Evolutionary conservation across 176 grass and related monocot genomes (phyloP).

Genomic region (Triticum turgidum): DNA sequence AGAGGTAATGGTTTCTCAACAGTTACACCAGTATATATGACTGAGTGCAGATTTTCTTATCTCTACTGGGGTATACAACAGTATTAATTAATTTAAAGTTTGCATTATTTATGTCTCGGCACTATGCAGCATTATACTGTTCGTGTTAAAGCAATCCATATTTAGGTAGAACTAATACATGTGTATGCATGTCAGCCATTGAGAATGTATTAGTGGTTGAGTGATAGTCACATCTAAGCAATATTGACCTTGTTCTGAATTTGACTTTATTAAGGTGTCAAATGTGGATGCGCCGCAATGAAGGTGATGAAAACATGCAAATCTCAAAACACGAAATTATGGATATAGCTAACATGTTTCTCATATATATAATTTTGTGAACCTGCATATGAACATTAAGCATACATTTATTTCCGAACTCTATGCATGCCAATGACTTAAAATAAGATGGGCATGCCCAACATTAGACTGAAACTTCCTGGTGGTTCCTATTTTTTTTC

Average conservation of each 20-base stretch:
- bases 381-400: too few species aligned
- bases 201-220: not conserved
- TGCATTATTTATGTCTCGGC: not conserved
- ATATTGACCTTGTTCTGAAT: not conserved
- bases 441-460: not conserved
- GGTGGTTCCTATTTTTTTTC: not conserved
- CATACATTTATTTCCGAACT: not conserved
- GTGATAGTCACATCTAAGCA: not conserved
- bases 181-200: not conserved
- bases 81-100: not conserved
- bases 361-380: too few species aligned
- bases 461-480: not conserved
- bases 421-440: not conserved
- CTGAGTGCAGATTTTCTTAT: too few species aligned
- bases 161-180: not conserved
- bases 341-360: too few species aligned
- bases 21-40: not conserved
- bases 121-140: not conserved
- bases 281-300: too few species aligned
- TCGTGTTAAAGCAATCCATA: not conserved
- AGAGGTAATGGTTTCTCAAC: slow-evolving; percentile 48
- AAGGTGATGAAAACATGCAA: too few species aligned
- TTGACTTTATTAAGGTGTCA: too few species aligned
- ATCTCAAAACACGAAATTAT: too few species aligned
- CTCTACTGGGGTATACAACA: not conserved